phyloP scores from a whole-genome alignment of 2,329 filamentous ascomycete genomes.

The Fusarium sp. region DNA sequence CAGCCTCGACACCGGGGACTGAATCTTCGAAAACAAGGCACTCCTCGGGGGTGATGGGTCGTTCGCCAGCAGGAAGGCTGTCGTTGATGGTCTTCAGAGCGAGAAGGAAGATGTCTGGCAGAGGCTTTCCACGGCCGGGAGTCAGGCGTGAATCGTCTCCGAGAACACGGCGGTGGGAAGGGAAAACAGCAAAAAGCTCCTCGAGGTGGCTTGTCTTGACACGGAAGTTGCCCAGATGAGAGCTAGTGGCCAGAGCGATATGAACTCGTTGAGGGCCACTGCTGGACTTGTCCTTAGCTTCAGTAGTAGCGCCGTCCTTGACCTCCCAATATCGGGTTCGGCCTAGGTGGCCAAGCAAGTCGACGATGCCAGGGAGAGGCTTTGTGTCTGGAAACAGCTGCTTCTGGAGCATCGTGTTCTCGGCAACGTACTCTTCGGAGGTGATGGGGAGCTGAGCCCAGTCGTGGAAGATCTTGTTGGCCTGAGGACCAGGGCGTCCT shows the following conservation, averaged over 20 bases:
- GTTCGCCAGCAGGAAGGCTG: conserved; percentile 68
- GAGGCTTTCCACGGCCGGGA: conserved; percentile 86
- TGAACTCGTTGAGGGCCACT: conserved; percentile 62
- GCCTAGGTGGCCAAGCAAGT: conserved; percentile 70
- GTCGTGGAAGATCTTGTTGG: conserved; percentile 68
- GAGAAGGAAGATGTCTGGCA: conserved; percentile 92
- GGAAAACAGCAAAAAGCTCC: conserved; percentile 72
- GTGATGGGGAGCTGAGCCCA: conserved; percentile 89
- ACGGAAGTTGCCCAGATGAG: conserved; percentile 74
- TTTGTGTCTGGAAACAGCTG: conserved; percentile 77
- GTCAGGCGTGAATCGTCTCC: conserved; percentile 86
- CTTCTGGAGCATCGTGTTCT: conserved; percentile 71
- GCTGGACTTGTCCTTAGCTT: conserved; percentile 26
- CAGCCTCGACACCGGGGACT: conserved; percentile 91
- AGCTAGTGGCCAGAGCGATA: conserved; percentile 87
- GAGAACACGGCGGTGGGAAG: conserved; percentile 75
- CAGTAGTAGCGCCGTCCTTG: conserved; percentile 39
- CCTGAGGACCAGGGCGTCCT: conserved; percentile 63
- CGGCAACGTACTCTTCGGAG: conserved; percentile 69
- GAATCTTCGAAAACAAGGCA: conserved; percentile 97
- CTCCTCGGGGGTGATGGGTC: conserved; percentile 79
- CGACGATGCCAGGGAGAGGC: conserved; percentile 80
- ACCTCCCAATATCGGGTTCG: conserved; percentile 61
- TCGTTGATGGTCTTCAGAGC: conserved; percentile 87
- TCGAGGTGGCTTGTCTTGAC: conserved; percentile 76